These are phyloP conservation scores for Picea abies DNA, from an alignment of 83 land plant species.

Conservation along the genomic window DNA sequence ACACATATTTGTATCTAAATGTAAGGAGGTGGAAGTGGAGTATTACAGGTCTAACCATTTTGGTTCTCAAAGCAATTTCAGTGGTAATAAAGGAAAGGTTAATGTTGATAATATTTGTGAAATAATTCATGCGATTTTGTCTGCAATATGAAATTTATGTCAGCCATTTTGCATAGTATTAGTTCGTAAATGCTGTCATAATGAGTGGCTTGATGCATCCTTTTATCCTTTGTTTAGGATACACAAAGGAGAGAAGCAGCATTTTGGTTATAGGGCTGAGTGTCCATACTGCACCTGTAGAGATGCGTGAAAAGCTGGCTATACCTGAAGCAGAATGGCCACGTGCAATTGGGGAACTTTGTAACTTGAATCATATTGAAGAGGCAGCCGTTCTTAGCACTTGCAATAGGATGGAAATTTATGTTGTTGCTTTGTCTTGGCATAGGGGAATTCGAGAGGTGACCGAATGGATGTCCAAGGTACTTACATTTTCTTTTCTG, in stretches of 20 bases:
- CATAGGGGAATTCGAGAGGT: conserved; percentile 92
- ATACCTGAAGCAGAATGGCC: conserved; percentile 98
- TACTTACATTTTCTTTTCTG: conserved; percentile 18
- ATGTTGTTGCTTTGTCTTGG: conserved; percentile 98
- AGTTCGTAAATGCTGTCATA: conserved; percentile 3
- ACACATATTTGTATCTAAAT: no score
- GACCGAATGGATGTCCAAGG: conserved; percentile 99
- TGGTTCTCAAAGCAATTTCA: background rate
- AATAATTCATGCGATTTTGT: background rate
- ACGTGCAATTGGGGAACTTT: conserved; percentile 92
- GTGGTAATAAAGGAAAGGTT: background rate
- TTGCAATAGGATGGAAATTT: conserved; percentile 97
- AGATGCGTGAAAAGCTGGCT: conserved; percentile 97
- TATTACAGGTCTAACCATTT: background rate
- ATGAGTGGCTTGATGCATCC: background rate
- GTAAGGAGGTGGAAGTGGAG: no score
- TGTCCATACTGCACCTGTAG: conserved; percentile 92
- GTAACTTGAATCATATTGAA: conserved; percentile 84
- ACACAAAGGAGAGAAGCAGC: conserved; percentile 92
- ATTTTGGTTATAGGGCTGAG: conserved; percentile 91
- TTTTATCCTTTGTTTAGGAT: conserved; percentile 51
- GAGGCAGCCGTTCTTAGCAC: conserved; percentile 99
- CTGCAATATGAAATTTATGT: background rate
- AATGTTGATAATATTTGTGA: background rate
- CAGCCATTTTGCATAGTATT: background rate